Evolutionary conservation across 371 early-diverging fungal species (phyloP), one percentile per base, ranked within the genome.

Genomic region (Chytridium lagenaria): DNA sequence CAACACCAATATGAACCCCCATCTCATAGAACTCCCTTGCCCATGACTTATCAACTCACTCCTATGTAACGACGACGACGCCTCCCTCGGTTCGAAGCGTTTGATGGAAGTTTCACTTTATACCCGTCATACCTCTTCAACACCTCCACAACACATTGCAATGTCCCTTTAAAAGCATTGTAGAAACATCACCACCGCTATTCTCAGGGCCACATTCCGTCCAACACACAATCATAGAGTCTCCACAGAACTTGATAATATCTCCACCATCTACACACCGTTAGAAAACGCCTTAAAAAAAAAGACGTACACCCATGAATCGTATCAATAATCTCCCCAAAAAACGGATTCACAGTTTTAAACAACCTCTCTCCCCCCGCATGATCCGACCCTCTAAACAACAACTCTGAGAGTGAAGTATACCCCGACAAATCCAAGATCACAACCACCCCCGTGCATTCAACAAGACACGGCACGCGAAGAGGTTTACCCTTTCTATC

Each of bases 241-340:
- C 66, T 7, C 66, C 66, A 28, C 66, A 66, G 44, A 66, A 66
- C 30, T 66, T 66, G 44, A 66, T 49, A 44, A 66, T 49, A 16
- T 66, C 44, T 23, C 66, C 66, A 34, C 49, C 44, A 28, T 66
- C 66, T 66, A 36, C 7, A 37, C 23, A 15, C 39, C 12, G 30
- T 49, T n/a, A 3, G 16, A 3, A 30, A n/a, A 30, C 12, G 61
- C 23, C 34, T 33, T 3, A 31, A 34, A 30, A 16, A 3, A 7
- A 61, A 10, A 3, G 26, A 61, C 37, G 37, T 33, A 66, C 66
- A 66, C 15, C 16, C 22, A 40, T 66, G 44, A 26, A 66, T 16
- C 10, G 66, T 66, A n/a, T 66, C 30, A 33, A 66, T 66, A 15
- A 66, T 34, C 3, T 10, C 37, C 7, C 37, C 40, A 40, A 66